These are phyloP conservation scores for Orbilia ellipsospora DNA, from an alignment of 2,329 filamentous ascomycete genomes.

Conservation along the genomic window DNA sequence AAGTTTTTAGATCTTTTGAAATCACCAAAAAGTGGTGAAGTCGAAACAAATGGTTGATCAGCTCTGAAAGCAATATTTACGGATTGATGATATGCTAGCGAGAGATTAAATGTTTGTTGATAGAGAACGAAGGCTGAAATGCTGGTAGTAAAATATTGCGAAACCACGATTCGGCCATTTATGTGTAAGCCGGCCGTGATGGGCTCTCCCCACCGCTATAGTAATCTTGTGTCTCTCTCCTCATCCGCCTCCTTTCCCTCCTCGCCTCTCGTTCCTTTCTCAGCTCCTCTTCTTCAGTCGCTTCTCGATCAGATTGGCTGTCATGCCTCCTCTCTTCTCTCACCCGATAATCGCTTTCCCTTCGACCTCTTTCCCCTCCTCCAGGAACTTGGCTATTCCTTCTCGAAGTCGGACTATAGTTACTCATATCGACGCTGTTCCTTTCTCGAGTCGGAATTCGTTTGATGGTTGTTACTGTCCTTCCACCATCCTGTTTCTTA, in stretches of 20 bases:
- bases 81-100: not conserved
- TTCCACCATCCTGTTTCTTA: slow-evolving; percentile 52
- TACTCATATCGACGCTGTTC: slow-evolving; percentile 25
- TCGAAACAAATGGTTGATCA: too few species aligned
- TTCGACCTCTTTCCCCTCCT: slow-evolving; percentile 6
- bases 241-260: slow-evolving; percentile 43
- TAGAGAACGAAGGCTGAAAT: too few species aligned
- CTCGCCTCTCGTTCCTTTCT: slow-evolving; percentile 45
- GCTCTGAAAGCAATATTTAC: too few species aligned
- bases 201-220: slow-evolving; percentile 49
- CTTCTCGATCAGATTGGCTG: slow-evolving; percentile 39
- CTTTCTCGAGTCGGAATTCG: slow-evolving; percentile 48
- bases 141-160: not conserved
- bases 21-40: too few species aligned
- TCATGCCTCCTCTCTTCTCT: slow-evolving; percentile 41
- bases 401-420: slow-evolving; percentile 16
- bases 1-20: not conserved
- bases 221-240: slow-evolving; percentile 45
- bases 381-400: slow-evolving; percentile 7
- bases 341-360: slow-evolving; percentile 32
- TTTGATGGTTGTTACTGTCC: slow-evolving; percentile 53
- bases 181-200: slow-evolving; percentile 31
- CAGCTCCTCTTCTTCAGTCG: slow-evolving; percentile 31
- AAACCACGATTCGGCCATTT: slow-evolving; percentile 5
- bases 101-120: too few species aligned